Evolutionary conservation across 1,284 basidiomycete genomes (phyloP).

Genomic region (Cystobasidium pallidum): DNA sequence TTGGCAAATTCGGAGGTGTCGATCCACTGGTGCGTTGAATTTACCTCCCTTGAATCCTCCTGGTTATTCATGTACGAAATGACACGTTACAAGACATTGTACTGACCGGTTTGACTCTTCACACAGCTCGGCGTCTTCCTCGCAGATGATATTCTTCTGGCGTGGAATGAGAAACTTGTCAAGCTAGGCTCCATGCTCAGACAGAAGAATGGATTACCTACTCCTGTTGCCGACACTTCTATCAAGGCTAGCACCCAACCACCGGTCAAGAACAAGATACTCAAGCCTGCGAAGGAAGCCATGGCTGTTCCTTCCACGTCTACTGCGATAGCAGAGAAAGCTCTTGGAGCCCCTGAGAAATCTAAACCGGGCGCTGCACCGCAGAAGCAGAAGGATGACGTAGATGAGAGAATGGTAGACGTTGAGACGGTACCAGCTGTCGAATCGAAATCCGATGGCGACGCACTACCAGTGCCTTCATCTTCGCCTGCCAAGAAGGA

Average conservation of each 20-base stretch:
- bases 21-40: conserved; percentile 15
- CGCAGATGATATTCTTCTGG: conserved; percentile 43
- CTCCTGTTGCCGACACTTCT: conserved; percentile 7
- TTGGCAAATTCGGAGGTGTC: conserved; percentile 26
- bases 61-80: too few relatives aligned
- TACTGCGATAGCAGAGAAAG: conserved; percentile 3
- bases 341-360: conserved; percentile 7
- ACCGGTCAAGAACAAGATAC: neutral
- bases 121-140: conserved; percentile 38
- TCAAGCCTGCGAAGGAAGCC: neutral
- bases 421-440: neutral
- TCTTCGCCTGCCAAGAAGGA: conserved; percentile 15
- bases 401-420: neutral
- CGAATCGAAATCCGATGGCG: conserved; percentile 6
- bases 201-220: conserved; percentile 34
- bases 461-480: neutral
- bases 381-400: neutral
- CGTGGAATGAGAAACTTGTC: conserved; percentile 39
- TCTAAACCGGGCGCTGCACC: neutral
- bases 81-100: too few relatives aligned
- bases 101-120: conserved; percentile 4
- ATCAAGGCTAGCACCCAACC: neutral
- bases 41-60: neutral
- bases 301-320: neutral
- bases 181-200: conserved; percentile 33